Percentiles rank a stretch among this genome's conserved stretches.
phyloP scores from a whole-genome alignment of 768 basidiomycete genomes.

The Lactarius sanguifluus region DNA sequence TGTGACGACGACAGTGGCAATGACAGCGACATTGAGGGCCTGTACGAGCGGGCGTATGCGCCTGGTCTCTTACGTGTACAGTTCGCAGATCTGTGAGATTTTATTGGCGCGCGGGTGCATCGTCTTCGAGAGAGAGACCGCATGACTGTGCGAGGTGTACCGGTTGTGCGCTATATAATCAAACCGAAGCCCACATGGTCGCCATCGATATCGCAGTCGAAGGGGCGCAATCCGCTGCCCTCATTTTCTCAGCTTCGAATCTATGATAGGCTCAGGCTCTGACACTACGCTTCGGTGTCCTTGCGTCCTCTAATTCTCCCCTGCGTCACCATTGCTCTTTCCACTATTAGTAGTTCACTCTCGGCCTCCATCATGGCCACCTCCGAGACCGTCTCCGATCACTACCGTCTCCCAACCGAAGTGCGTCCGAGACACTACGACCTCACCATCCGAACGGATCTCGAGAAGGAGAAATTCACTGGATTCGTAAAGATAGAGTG shows the following conservation, averaged over 20 bases:
- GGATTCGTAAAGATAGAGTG: slow-evolving; percentile 75
- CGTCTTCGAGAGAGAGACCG: not conserved
- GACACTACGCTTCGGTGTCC: not conserved
- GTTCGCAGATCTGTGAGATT: not conserved
- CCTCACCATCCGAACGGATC: slow-evolving; percentile 76
- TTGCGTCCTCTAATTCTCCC: not conserved
- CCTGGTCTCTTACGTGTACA: not conserved
- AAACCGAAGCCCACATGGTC: slow-evolving; percentile 14
- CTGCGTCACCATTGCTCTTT: slow-evolving; percentile 18
- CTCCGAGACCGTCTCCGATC: slow-evolving; percentile 23
- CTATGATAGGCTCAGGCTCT: not conserved
- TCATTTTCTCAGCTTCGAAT: not conserved
- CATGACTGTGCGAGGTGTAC: slow-evolving; percentile 15
- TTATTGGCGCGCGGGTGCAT: not conserved
- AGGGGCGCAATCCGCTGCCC: slow-evolving; percentile 7
- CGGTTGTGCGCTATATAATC: slow-evolving; percentile 5
- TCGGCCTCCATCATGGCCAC: slow-evolving; percentile 9
- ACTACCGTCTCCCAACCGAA: slow-evolving; percentile 63
- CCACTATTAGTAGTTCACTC: slow-evolving; percentile 1
- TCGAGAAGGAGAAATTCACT: slow-evolving; percentile 67
- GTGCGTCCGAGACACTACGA: slow-evolving; percentile 78
- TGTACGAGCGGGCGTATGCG: no score
- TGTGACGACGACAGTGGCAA: no score
- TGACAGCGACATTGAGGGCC: no score
- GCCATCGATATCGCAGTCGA: slow-evolving; percentile 13